These are phyloP conservation scores for Gleditsia sinensis DNA, from an alignment of 306 rosid species.

Conservation along the genomic window DNA sequence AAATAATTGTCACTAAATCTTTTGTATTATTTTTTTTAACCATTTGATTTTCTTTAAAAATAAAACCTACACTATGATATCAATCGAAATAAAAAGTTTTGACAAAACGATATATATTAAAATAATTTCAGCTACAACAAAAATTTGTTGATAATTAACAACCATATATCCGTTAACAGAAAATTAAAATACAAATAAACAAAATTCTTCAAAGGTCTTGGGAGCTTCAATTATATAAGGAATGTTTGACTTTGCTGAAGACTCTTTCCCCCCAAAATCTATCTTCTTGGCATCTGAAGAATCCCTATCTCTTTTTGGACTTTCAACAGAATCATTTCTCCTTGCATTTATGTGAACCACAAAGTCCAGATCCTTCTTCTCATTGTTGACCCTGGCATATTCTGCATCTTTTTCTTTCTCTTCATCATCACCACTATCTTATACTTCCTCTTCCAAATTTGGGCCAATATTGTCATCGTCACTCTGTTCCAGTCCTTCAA, in stretches of 20 bases:
- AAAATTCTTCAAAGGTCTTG: constrained; percentile 67
- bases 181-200: no score
- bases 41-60: no score
- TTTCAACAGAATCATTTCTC: constrained; percentile 38
- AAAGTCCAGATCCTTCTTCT: constrained; percentile 32
- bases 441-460: constrained; percentile 51
- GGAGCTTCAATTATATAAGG: constrained; percentile 95
- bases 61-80: no score
- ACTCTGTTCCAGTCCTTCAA: constrained; percentile 92
- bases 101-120: no score
- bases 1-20: no score
- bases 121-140: no score
- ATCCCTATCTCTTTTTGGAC: constrained; percentile 41
- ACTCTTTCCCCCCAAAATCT: constrained; percentile 44
- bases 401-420: constrained; percentile 17
- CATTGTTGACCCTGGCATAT: constrained; percentile 16
- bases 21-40: no score
- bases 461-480: constrained; percentile 71
- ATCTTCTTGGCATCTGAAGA: constrained; percentile 46
- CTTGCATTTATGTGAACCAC: constrained; percentile 27
- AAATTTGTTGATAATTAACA: no score
- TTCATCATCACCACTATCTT: constrained; percentile 36
- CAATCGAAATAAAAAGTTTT: no score
- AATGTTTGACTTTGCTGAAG: constrained; percentile 49
- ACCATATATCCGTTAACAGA: no score